phyloP scores from a whole-genome alignment of 2,329 filamentous ascomycete species.

The Apiospora aurea region DNA sequence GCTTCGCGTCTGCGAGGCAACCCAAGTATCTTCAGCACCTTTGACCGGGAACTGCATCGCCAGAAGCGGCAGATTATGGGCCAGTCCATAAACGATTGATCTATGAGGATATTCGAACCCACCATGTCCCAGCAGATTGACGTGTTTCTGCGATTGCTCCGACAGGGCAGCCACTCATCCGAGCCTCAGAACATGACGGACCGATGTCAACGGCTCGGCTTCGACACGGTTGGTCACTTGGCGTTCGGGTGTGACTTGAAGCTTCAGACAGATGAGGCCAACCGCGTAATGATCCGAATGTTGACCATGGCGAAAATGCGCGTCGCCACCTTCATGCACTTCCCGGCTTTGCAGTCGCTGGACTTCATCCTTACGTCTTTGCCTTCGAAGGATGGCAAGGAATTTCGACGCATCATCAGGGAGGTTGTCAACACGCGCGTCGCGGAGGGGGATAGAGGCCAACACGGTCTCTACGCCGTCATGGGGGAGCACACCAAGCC shows the following conservation, averaged over 20 bases:
- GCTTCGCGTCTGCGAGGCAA: neutral
- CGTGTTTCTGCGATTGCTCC: neutral
- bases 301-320: conserved; percentile 12
- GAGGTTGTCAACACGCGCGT: neutral
- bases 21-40: neutral
- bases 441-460: neutral
- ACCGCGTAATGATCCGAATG: conserved; percentile 1
- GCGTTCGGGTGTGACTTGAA: neutral
- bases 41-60: neutral
- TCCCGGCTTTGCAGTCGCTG: conserved; percentile 18
- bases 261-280: neutral
- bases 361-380: conserved; percentile 20
- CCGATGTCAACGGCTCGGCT: neutral
- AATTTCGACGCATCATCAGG: neutral
- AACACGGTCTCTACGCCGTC: neutral
- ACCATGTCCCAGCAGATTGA: neutral
- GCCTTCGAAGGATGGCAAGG: conserved; percentile 6
- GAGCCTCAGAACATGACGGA: neutral
- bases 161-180: neutral
- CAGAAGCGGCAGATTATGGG: neutral
- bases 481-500: conserved; percentile 16
- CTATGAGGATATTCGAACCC: neutral
- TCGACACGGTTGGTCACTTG: neutral
- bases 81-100: neutral
- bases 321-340: conserved; percentile 20